Evolutionary conservation across 2,329 filamentous ascomycete species (phyloP), one percentile per base, ranked within the genome.

Genomic region (Fusarium cicatricum): DNA sequence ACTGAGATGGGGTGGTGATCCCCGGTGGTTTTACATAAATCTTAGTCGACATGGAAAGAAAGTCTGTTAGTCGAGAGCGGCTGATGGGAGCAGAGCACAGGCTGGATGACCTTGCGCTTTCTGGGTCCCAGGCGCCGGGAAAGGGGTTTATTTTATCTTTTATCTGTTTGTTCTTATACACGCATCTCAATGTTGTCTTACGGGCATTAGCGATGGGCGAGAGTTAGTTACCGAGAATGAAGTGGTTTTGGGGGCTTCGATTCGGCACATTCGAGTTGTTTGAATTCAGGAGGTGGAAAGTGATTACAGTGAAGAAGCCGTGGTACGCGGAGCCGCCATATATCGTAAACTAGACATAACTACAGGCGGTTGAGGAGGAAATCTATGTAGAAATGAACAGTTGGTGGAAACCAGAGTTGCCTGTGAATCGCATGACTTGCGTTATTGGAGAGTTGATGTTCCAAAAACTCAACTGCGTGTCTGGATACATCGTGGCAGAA

Each of bases 121-220:
- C 51, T 53, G 43, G 29, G 41, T 57, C 52, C 52, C 16, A 38
- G 55, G 52, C 41, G 48, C 32, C 40, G 45, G 33, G 36, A 44
- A 43, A 39, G 51, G 58, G 53, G 41, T 51, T 64, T 58, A 55
- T 47, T 63, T 62, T 55, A 26, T 26, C 9, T 26, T 62, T 62
- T 67, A 56, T 66, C 57, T 62, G 60, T 62, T 48, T 60, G 60
- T 63, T 58, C 37, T 55, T 65, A 66, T 66, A 68, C 60, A 61
- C 64, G 66, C 66, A 67, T 68, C 62, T 68, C 59, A 58, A 57
- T 58, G 55, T 57, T 65, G 63, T 65, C 61, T 62, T 58, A 56
- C 26, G 43, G 64, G 58, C 65, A 68, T 66, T 60, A 68, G 53
- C 58, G 58, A 65, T 55, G 63, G 61, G 48, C 53, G 14, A 56